Evolutionary conservation across 257 asterid species (phyloP).

Genomic region (Coffea eugenioides): DNA sequence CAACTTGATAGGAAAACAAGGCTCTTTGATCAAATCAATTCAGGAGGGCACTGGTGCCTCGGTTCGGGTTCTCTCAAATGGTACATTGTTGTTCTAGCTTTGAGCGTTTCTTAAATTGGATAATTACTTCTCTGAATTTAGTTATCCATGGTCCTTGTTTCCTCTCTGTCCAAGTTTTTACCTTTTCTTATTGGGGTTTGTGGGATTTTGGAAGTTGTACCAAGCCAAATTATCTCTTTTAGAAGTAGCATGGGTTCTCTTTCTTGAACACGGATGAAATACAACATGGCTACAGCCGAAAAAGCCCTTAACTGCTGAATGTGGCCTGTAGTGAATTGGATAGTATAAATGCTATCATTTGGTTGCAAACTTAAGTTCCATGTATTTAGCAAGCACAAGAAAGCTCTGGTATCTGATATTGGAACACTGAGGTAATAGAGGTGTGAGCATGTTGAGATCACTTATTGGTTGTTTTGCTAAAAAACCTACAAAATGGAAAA

Average conservation of each 20-base stretch:
- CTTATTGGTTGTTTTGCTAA: neutral
- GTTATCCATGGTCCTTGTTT: neutral
- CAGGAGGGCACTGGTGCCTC: conserved; percentile 71
- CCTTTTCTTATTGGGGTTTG: neutral
- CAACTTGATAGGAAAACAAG: conserved; percentile 76
- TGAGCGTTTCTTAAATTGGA: neutral
- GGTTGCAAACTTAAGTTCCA: neutral
- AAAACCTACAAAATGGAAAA: neutral
- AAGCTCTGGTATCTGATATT: neutral
- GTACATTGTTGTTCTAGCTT: conserved; percentile 29
- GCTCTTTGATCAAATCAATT: conserved; percentile 65
- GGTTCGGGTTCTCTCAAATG: conserved; percentile 59
- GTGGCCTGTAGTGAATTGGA: neutral
- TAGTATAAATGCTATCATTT: neutral
- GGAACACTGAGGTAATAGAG: neutral
- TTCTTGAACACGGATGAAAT: neutral
- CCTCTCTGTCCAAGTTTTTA: neutral
- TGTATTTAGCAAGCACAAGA: neutral
- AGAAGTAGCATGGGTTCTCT: neutral
- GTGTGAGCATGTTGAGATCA: neutral
- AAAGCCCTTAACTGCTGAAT: neutral
- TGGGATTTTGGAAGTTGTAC: neutral
- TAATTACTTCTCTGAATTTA: no score
- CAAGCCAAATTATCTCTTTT: neutral
- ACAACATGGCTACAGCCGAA: neutral